Percentiles rank a stretch among this genome's conserved stretches.
Conservation (phyloP, 768 basidiomycete species). For the Boletellus emodensis region DNA sequence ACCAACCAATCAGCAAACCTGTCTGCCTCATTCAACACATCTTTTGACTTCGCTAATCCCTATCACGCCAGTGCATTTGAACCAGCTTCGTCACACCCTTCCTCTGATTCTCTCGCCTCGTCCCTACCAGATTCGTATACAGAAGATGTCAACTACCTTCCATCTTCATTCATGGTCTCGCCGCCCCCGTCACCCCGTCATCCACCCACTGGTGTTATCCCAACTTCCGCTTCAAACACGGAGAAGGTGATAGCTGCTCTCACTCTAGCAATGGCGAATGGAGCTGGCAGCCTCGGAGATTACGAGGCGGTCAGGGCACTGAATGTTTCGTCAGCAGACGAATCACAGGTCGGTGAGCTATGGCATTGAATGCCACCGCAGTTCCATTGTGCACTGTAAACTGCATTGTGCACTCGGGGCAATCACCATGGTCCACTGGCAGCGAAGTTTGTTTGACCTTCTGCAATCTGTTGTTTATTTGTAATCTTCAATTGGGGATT, state of each 20-base stretch:
- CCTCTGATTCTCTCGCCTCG: conserved; percentile 15
- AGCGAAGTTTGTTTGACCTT: conserved; percentile 6
- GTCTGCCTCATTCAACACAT: conserved; percentile 23
- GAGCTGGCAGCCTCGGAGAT: conserved; percentile 57
- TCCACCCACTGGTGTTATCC: background rate
- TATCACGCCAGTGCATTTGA: conserved; percentile 28
- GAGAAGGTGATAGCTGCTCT: conserved; percentile 62
- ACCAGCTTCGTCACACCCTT: conserved; percentile 16
- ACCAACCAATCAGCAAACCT: conserved; percentile 13
- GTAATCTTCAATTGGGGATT: conserved; percentile 13
- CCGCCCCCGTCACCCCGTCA: conserved; percentile 13
- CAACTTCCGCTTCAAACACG: conserved; percentile 39
- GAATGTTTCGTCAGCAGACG: conserved; percentile 34
- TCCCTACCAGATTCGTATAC: conserved; percentile 3
- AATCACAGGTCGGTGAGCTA: conserved; percentile 53
- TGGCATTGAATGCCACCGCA: conserved; percentile 41
- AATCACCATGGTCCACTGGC: background rate
- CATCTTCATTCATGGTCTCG: conserved; percentile 9
- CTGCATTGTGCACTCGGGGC: background rate
- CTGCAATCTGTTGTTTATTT: conserved; percentile 27
- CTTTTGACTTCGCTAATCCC: conserved; percentile 22
- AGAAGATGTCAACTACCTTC: conserved; percentile 4
- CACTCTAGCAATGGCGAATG: conserved; percentile 58
- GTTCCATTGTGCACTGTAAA: background rate
- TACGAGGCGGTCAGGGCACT: conserved; percentile 46